A percentile compares a stretch with the other conserved stretches of the same genome.
Evolutionary conservation across 179 eudicot genomes (phyloP).

Genomic region (Spinacia oleracea): DNA sequence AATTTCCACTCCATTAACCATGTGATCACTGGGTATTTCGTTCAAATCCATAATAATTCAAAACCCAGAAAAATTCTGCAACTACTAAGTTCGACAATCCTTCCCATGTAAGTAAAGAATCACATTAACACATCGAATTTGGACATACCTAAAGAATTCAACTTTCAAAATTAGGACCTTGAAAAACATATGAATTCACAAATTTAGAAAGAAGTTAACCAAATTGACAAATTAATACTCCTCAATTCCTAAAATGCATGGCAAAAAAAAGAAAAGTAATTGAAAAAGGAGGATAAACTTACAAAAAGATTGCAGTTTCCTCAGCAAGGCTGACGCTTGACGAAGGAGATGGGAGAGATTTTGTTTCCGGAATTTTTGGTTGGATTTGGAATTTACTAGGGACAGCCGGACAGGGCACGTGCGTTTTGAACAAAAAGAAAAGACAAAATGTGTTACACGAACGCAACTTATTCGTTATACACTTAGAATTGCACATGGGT

Average conservation of each 20-base stretch:
- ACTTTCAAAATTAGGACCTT: background rate
- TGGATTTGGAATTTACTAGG: background rate
- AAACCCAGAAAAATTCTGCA: background rate
- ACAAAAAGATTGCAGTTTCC: background rate
- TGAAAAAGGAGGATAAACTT: background rate
- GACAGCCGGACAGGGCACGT: background rate
- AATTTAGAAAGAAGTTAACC: too few relatives aligned
- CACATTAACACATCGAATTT: background rate
- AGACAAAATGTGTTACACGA: too few relatives aligned
- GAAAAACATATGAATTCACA: background rate
- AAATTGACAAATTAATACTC: too few relatives aligned
- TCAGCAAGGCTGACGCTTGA: background rate
- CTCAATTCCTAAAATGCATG: too few relatives aligned
- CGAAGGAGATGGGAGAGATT: background rate
- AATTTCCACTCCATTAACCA: conserved; percentile 11
- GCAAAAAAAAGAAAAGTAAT: too few relatives aligned
- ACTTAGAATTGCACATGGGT: too few relatives aligned
- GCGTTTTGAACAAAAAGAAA: too few relatives aligned
- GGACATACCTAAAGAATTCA: conserved; percentile 3
- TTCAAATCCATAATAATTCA: conserved; percentile 35
- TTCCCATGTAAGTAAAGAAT: too few relatives aligned
- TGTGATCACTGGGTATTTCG: conserved; percentile 28
- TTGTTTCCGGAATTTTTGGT: background rate
- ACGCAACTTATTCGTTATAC: too few relatives aligned
- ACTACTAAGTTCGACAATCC: background rate